Conservation (phyloP, 2,329 filamentous ascomycete species). For the Juglanconis oblonga region DNA sequence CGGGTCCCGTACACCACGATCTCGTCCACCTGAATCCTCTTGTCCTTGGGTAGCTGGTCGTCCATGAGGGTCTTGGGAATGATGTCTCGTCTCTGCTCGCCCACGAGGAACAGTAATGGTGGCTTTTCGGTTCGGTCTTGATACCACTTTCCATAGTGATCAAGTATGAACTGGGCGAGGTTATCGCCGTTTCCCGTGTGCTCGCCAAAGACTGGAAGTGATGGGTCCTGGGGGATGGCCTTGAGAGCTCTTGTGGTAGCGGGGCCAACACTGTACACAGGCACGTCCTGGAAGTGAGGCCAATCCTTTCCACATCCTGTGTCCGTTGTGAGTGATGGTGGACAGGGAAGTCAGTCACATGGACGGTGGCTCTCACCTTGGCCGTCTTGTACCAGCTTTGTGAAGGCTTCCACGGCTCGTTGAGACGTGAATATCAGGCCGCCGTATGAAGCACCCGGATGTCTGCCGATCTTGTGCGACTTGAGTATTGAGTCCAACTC, state of each 20-base stretch:
- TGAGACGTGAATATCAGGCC: constrained; percentile 85
- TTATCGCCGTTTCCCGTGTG: constrained; percentile 83
- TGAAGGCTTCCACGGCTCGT: constrained; percentile 76
- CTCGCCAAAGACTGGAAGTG: constrained; percentile 68
- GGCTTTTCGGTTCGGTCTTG: constrained; percentile 42
- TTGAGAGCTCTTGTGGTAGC: constrained; percentile 74
- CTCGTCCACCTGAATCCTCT: constrained; percentile 69
- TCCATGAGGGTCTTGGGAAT: constrained; percentile 79
- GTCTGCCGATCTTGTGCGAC: constrained; percentile 36
- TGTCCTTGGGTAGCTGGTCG: constrained; percentile 41
- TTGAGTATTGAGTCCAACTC: constrained; percentile 50
- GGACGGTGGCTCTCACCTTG: constrained; percentile 30
- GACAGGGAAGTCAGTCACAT: neutral
- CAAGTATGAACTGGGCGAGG: constrained; percentile 73
- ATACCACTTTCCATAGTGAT: constrained; percentile 66
- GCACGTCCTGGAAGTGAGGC: constrained; percentile 55
- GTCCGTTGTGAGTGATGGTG: constrained; percentile 4
- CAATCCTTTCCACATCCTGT: constrained; percentile 29
- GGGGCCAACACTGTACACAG: constrained; percentile 76
- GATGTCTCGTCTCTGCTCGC: constrained; percentile 84
- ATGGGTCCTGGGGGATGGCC: constrained; percentile 48
- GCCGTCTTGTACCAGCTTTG: constrained; percentile 56
- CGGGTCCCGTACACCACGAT: constrained; percentile 83
- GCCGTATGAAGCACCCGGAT: constrained; percentile 53
- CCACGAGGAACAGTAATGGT: constrained; percentile 80